Evolutionary conservation across 139 green algal genomes (phyloP), one percentile per base, ranked within the genome.

Genomic region (Micractinium sp.): DNA sequence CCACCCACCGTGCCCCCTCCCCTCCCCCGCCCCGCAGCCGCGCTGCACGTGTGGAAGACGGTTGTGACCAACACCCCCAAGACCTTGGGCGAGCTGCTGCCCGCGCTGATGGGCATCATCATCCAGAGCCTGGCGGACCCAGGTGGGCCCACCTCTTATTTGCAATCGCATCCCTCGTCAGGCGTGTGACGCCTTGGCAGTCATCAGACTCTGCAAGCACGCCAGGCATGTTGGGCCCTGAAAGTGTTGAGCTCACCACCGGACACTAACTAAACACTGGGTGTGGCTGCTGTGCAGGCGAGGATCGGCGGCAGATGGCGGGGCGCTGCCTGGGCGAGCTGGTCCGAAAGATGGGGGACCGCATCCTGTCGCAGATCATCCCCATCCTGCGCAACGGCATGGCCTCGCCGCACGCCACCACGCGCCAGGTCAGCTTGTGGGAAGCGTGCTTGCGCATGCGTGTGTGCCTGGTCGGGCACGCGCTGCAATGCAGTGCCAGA

Each of bases 11-110:
- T 31, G 13, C 47, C 53, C 0, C 47, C 0, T 67, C 31, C 31
- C 19, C 31, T 5, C 20, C 39, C 31, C 47, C 47, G 7, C 47
- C 47, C 36, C 27, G 93, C 94, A 77, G 95, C 94, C 29, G 94
- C 96, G 25, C 90, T 99, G 78, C 96, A 99, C 91, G 96, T 99
- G 78, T 99, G 97, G 97, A 99, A 99, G 93, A 98, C 95, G 14
- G 90, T 99, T 14, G 97, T 99, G 47, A 95, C 95, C 85, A 99
- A 99, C 95, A 99, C 98, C 20, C 98, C 98, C 56, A 95, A 96
- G 82, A 99, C 97, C 7, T 92, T 99, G 75, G 93, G 93, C 16
- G 94, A 98, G 92, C 98, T 99, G 76, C 93, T 99, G 92, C 94
- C 95, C 27, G 81, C 91, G 2, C 94, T 99, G 29, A 98, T 98